Evolutionary conservation across 2,329 filamentous ascomycete genomes (phyloP).

Genomic region (Pyrenophora seminiperda): DNA sequence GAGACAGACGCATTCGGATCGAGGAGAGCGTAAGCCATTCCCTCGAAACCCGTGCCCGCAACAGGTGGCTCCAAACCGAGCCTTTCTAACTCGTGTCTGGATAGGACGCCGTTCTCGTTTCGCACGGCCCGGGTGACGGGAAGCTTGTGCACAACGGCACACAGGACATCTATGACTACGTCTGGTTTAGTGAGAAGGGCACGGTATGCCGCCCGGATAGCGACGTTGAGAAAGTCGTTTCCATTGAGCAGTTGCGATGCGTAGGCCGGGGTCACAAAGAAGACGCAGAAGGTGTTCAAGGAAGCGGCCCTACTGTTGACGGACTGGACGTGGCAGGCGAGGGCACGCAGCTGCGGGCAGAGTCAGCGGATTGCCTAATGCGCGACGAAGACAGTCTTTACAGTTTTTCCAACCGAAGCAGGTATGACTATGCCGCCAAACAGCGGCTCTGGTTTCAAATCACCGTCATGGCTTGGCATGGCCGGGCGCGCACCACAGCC

Average conservation of each 20-base stretch:
- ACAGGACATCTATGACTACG: slow-evolving; percentile 28
- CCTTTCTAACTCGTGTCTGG: not conserved
- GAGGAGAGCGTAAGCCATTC: slow-evolving; percentile 40
- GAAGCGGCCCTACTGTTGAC: slow-evolving; percentile 1
- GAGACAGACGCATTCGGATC: slow-evolving; percentile 16
- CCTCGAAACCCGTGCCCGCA: slow-evolving; percentile 38
- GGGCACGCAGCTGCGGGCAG: slow-evolving; percentile 24
- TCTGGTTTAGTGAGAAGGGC: not conserved
- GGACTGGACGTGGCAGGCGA: slow-evolving; percentile 33
- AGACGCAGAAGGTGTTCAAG: slow-evolving; percentile 29
- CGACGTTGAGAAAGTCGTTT: slow-evolving; percentile 32
- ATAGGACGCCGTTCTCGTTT: not conserved
- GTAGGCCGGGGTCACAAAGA: slow-evolving; percentile 43
- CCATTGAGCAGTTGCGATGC: slow-evolving; percentile 39
- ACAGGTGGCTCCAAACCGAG: slow-evolving; percentile 18
- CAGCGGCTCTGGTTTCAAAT: not conserved
- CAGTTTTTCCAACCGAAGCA: slow-evolving; percentile 26
- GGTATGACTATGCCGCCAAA: slow-evolving; percentile 40
- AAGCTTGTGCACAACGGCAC: slow-evolving; percentile 47
- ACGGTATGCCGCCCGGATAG: slow-evolving; percentile 28
- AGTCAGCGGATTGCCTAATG: slow-evolving; percentile 11
- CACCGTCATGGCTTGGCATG: slow-evolving; percentile 2
- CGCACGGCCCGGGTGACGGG: slow-evolving; percentile 27
- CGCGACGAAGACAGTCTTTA: slow-evolving; percentile 14
- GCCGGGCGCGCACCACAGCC: slow-evolving; percentile 2